Evolutionary conservation across 306 rosid genomes (phyloP), one percentile per base, ranked within the genome.

Genomic region (Herpetospermum pedunculosum): DNA sequence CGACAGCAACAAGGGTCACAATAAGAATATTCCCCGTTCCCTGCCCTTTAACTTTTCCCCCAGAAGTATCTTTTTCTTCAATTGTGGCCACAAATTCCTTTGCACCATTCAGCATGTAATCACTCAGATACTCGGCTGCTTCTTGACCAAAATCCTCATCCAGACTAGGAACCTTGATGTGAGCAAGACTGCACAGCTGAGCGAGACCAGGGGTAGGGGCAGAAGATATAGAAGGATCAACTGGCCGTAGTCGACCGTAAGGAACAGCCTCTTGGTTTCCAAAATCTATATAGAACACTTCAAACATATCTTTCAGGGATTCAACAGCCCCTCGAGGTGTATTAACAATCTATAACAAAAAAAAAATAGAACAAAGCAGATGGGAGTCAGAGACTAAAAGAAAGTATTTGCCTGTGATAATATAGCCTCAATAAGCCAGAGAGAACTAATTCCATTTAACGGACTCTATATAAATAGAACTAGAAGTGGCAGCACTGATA

Each of bases 81-180:
- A 94, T 84, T 84, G 76, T 88, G 78, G 99, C 97, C 78, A 88
- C 77, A 40, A 94, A 91, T 75, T 91, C 97, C 81, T 77, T 94
- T 50, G 94, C 78, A 76, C 89, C 79, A 57, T 6, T 81, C 35
- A 94, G 75, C 71, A 86, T 82, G 71, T 71, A 88, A 75, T 91
- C 95, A 60, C 89, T 83, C 82, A 94, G 69, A 79, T 83, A 94
- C 80, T 91, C 92, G 48, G 91, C 96, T 62, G 99, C 96, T 82
- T 94, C 99, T 75, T 86, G 90, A 73, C 99, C 99, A 75, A 89
- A 88, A 78, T 94, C 99, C 14, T 94, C 92, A 49, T 88, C 95
- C 91, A 94, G 81, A 82, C 68, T 74, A 21, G 97, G 97, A 80
- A 91, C 82, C 82, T 89, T 94, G 29, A 94, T 70, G 78, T 86